Base-by-base conservation (phyloP, 805 yeast species). In the Cyberlindnera maritima region DNA sequence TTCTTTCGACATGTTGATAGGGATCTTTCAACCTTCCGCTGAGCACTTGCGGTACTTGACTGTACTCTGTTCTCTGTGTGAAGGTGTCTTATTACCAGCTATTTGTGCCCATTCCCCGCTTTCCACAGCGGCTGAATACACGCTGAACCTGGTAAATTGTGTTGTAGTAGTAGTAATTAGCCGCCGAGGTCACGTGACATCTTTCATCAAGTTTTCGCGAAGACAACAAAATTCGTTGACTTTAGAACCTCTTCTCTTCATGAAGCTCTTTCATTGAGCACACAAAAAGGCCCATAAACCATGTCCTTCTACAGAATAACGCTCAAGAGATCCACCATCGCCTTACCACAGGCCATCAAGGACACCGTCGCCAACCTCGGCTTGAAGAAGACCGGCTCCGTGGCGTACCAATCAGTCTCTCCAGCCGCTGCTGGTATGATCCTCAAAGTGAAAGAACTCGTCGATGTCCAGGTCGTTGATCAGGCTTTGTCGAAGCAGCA, bases 381-480 rank as follows among this genome's bases (percentile, higher is more conserved):
- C 0, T 77, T 92, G 44, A 77, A 74, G 44, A 80, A 75, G 58
- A 80, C 94, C 57, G 88, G 91, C 44, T 82, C 83, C 34, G 77
- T 83, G 2, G 83, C 81, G 2, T 91, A 85, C 67, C 91, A 82
- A 59, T 68, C 70, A 39, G 88, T 87, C 4, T 75, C 85, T 12
- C 90, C 95, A 14, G 79, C 84, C 29, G 78, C 84, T 49, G 97
- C 98, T 3, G 96, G 96, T 65, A 82, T 83, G 72, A 75, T 92
- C 47, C 80, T 88, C 28, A 72, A 76, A 49, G 88, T 92, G 39
- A 92, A 92, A 66, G 97, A 92, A 65, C 72, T 92, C 47, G 91
- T 92, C 9, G 79, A 78, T 40, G 94, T 92, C 25, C 92, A 89
- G 56, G 69, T 89, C 32, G 81, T 85, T 11, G 83, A 81, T 37